Percentiles rank a stretch among this genome's conserved stretches.
Conservation (phyloP, 148 eudicot genomes). For the Vaccinium corymbosum region DNA sequence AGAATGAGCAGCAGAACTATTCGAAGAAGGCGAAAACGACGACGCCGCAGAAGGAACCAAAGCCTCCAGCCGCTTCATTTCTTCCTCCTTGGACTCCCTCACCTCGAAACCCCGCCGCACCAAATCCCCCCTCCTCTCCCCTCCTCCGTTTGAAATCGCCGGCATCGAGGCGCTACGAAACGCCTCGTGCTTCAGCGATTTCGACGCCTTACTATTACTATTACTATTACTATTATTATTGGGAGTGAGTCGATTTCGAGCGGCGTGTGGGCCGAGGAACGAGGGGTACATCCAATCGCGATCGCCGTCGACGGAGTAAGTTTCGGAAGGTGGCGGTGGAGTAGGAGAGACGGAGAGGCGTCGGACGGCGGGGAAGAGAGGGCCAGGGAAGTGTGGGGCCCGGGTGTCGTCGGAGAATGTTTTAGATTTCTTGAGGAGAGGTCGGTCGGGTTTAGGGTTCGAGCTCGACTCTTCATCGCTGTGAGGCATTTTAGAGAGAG, state of each 20-base stretch:
- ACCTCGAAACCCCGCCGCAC: neutral
- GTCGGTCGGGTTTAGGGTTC: constrained; percentile 24
- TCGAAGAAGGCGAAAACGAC: constrained; percentile 7
- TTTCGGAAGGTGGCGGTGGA: constrained; percentile 5
- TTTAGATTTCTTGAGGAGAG: constrained; percentile 39
- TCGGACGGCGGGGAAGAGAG: constrained; percentile 41
- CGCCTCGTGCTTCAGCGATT: constrained; percentile 18
- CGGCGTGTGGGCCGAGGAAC: constrained; percentile 42
- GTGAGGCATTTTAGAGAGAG: constrained; percentile 10
- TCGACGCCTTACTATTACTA: constrained; percentile 21
- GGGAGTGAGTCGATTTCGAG: constrained; percentile 22
- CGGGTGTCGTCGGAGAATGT: constrained; percentile 23
- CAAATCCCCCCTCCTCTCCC: neutral
- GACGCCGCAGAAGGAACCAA: constrained; percentile 18
- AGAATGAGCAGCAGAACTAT: neutral
- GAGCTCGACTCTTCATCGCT: constrained; percentile 11
- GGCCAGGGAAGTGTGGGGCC: constrained; percentile 37
- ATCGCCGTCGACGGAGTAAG: constrained; percentile 23
- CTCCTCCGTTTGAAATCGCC: constrained; percentile 9
- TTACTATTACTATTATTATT: too few relatives aligned
- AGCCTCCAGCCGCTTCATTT: constrained; percentile 28
- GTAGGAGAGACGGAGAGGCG: constrained; percentile 26
- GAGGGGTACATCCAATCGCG: constrained; percentile 55
- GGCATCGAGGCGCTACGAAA: constrained; percentile 28
- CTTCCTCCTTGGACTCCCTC: constrained; percentile 24